Base-by-base conservation (phyloP, 2,329 filamentous ascomycete species). In the Cladosporium oxysporum region DNA sequence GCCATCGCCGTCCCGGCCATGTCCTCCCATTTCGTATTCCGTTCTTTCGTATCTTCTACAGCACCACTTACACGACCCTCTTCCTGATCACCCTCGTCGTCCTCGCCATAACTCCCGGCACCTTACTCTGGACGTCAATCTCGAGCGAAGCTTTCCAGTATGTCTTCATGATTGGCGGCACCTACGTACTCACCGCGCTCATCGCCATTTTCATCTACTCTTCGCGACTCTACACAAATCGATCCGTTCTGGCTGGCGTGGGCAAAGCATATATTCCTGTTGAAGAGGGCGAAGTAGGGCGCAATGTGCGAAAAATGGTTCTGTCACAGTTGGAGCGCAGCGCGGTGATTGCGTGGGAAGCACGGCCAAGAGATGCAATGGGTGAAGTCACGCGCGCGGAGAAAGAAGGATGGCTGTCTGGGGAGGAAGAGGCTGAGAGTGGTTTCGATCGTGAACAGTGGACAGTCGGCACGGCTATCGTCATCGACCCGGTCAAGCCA, bases 221-320 rank as follows among this genome's bases (percentile, higher is more conserved):
- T 64, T 87, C 88, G 62, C 85, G 95, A n/a, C 85, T 97, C 23
- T 97, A 94, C 79, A 91, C 94, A 62, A 96, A 92, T 74, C 88
- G 91, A 68, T 90, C 85, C 55, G 88, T 91, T 10, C 84, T 98
- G 10, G 87, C 89, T 21, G 89, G 87, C 4, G 97, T 99, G 66
- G 95, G 95, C 1, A 95, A 94, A 77, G 82, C 87, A 63, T 96
- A 91, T 85, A 86, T 97, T 18, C 93, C 93, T 0, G 84, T 97
- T 69, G 92, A 95, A 71, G 91, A 92, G 76, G 91, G 90, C 69
- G 93, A 97, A 76, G 86, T 97, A 53, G 87, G 86, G 53, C 89
- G 88, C 70, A 84, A 85, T 64, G 92, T 97, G 47, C 84, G 91
- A 73, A 86, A 87, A 70, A 87, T 96, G 81, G 90, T 99, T 66